Percentiles rank a stretch among this genome's conserved stretches.
Conservation (phyloP, 2,329 filamentous ascomycete species). For the Claviceps digitariae region DNA sequence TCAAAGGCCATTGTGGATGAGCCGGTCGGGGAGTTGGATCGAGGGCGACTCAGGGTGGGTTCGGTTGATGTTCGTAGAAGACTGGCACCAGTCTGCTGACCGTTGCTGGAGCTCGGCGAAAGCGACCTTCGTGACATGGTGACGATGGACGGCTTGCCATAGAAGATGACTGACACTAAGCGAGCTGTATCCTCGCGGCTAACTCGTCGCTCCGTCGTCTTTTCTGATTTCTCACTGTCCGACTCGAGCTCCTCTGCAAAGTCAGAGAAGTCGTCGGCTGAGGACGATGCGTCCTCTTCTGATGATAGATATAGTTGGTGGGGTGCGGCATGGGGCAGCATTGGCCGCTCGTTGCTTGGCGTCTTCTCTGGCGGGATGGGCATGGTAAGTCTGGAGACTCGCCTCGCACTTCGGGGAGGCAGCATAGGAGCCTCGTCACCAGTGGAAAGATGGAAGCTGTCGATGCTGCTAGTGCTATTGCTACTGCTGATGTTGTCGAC, state of each 20-base stretch:
- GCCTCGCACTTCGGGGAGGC: conserved; percentile 35
- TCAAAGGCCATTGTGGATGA: conserved; percentile 16
- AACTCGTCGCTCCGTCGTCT: conserved; percentile 17
- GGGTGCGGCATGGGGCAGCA: conserved; percentile 28
- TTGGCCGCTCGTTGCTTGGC: conserved; percentile 15
- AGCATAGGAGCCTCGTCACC: conserved; percentile 24
- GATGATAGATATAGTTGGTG: conserved; percentile 52
- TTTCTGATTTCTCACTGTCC: conserved; percentile 21
- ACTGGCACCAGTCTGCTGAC: conserved; percentile 11
- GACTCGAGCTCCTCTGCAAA: conserved; percentile 32
- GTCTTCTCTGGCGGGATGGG: conserved; percentile 22
- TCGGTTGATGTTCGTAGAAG: conserved; percentile 20
- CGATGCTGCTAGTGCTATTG: conserved; percentile 8
- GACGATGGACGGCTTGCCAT: conserved; percentile 45
- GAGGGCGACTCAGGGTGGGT: conserved; percentile 16
- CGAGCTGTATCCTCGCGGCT: conserved; percentile 44
- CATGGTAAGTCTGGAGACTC: conserved; percentile 29
- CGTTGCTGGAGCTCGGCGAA: conserved; percentile 25
- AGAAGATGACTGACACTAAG: conserved; percentile 44
- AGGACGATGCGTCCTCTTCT: conserved; percentile 51
- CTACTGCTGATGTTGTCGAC: conserved; percentile 11
- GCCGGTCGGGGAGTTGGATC: conserved; percentile 20
- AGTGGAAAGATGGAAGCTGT: conserved; percentile 10
- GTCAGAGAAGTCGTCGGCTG: conserved; percentile 46
- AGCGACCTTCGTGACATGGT: conserved; percentile 33